Base-by-base conservation (phyloP, 1,139 yeast species). In the Candida anutae region DNA sequence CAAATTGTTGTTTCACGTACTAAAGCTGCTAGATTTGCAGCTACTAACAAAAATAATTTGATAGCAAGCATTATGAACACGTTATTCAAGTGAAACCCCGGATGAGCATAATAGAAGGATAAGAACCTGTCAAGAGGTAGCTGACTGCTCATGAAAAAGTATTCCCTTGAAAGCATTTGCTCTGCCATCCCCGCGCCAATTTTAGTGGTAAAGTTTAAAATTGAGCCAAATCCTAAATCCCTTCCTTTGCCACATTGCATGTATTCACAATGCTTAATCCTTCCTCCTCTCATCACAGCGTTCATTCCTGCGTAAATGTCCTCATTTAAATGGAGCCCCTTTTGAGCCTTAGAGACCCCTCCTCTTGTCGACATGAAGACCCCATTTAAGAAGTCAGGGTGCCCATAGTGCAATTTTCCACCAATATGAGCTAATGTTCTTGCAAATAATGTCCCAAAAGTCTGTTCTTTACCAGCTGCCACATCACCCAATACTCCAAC, bases 121-220 rank as follows among this genome's bases (percentile, higher is more conserved):
- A 70, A 48, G 40, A 70, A 67, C 29, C 77, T 44, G 39, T 70
- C 75, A 24, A 69, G 45, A 2, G 74, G 74, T 16, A 70, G 44
- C 25, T 60, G 69, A 2, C 71, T 53, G 5, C 75, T 68, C 22
- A 70, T 43, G 32, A 67, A 67, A 37, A 62, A 70, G 39, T 69
- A 71, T 35, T 70, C 77, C 32, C 76, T 48, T 0, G 75, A 68
- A 8, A 70, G 53, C 55, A 68, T 62, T 38, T 70, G 77, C 39
- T 70, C 77, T 4, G 75, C 74, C 76, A 70, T 70, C 4, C 77
- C 77, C 6, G 76, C 70, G 1, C 77, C 77, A 36, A 70, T 69
- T 34, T 70, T 70, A 8, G 74, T 67, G 5, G 74, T 69, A 43
- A 70, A 70, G 36, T 69, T 70, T 36, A 68, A 50, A 29, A 70